Evolutionary conservation across 352 stramenopile species (phyloP).

Genomic region (Pythium phragmiticola): DNA sequence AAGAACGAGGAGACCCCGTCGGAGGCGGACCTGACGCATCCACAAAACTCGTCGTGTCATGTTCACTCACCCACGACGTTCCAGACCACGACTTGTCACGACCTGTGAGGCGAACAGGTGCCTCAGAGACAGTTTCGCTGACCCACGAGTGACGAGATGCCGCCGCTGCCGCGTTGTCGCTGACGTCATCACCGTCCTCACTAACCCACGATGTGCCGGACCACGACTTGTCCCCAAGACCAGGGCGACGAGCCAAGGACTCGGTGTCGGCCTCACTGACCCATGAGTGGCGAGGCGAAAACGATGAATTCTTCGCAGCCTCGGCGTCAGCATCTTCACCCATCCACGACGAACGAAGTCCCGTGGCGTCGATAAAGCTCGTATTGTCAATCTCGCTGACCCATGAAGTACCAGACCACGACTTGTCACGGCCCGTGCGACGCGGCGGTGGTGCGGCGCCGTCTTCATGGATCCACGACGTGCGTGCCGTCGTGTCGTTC

Average conservation of each 20-base stretch:
- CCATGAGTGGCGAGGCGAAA: slow-evolving; percentile 3
- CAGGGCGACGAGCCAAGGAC: background rate
- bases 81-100: slow-evolving; percentile 20
- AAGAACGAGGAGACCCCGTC: slow-evolving; percentile 3
- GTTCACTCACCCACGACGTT: slow-evolving; percentile 26
- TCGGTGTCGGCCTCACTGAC: slow-evolving; percentile 1
- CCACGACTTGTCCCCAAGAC: slow-evolving; percentile 8
- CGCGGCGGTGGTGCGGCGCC: background rate
- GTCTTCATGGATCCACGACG: slow-evolving; percentile 6
- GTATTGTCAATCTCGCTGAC: slow-evolving; percentile 16
- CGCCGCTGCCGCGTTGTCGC: background rate
- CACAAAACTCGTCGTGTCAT: slow-evolving; percentile 12
- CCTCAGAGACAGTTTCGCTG: background rate
- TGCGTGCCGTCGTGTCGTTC: background rate
- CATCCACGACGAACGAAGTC: slow-evolving; percentile 1
- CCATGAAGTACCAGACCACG: slow-evolving; percentile 12
- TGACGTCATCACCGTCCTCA: slow-evolving; percentile 1
- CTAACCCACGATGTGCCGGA: slow-evolving; percentile 12
- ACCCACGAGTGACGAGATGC: slow-evolving; percentile 8
- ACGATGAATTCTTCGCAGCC: background rate
- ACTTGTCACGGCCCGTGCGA: slow-evolving; percentile 6
- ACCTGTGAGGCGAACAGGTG: slow-evolving; percentile 1
- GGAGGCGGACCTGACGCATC: background rate
- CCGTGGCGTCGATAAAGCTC: slow-evolving; percentile 2
- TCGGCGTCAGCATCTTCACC: slow-evolving; percentile 1